Base-by-base conservation (phyloP, 1,284 basidiomycete species). In the Pseudozyma sp. region DNA sequence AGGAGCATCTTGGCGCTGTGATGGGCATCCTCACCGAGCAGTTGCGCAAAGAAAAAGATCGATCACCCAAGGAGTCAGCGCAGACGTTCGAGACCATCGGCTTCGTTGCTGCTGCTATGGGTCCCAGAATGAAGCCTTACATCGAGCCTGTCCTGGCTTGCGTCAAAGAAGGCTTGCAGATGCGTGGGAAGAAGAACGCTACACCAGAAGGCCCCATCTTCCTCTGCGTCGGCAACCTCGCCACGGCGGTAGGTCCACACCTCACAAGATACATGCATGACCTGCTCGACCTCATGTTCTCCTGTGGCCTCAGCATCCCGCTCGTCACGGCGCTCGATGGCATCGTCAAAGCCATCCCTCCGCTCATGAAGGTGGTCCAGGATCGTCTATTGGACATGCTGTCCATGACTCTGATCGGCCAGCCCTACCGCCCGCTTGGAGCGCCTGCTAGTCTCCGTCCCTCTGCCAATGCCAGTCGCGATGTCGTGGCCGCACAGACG, bases 171-270 rank as follows among this genome's bases (percentile, higher is more conserved):
- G 94, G 93, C 19, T 85, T 99, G 39, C 90, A 92, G 80, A 89
- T 90, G 79, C 87, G 92, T 84, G 94, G 94, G 47, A 94, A 92
- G 85, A 98, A 96, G 88, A 94, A 94, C 80, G 92, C 93, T 3
- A 92, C 93, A 5, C 91, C 92, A 14, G 96, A 98, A 85, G 94
- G 94, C 69, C 93, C 96, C 0, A 95, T 99, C 74, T 99, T 99
- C 83, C 93, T 98, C 87, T 99, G 97, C 85, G 90, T 99, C 51
- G 94, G 94, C 37, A 95, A 98, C 93, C 88, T 99, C 53, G 94
- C 95, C 1, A 90, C 91, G 0, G 94, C 97, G 5, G 94, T 99
- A 40, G 97, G 97, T 0, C 94, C 95, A 1, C 96, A 95, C 82
- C 87, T 99, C 54, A 98, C 97, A 0, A 94, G 95, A 81, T 89